phyloP scores from a whole-genome alignment of 2,329 filamentous ascomycete genomes.

The Claviceps sorghi region DNA sequence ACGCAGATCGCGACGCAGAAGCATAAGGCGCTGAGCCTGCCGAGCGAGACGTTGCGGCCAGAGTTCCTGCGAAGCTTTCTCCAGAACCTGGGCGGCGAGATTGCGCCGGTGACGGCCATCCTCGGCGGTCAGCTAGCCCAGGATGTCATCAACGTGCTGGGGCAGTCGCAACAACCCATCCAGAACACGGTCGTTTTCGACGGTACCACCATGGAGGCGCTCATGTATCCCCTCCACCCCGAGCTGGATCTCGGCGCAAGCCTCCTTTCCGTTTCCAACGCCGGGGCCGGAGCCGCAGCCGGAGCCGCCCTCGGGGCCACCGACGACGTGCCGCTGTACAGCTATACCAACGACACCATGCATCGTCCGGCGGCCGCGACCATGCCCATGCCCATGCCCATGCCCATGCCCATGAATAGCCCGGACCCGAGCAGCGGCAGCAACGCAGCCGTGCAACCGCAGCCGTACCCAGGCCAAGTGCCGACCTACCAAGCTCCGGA shows the following conservation, averaged over 20 bases:
- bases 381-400: not conserved
- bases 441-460: not conserved
- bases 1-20: constrained; percentile 64
- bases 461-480: not conserved
- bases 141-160: constrained; percentile 93
- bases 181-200: constrained; percentile 93
- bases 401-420: too few species aligned
- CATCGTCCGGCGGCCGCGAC: not conserved
- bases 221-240: constrained; percentile 71
- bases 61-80: constrained; percentile 73
- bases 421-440: not conserved
- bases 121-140: constrained; percentile 84
- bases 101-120: constrained; percentile 77
- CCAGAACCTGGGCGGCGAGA: constrained; percentile 70
- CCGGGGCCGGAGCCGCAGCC: not conserved
- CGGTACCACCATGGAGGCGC: constrained; percentile 62
- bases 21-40: constrained; percentile 59
- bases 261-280: constrained; percentile 22
- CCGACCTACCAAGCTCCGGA: not conserved
- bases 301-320: not conserved
- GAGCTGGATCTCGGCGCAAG: constrained; percentile 38
- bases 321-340: not conserved
- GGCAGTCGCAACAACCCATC: constrained; percentile 80
- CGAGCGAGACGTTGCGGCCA: constrained; percentile 49
- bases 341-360: not conserved